Conservation (phyloP, 129 eudicot species). For the Chrysanthemum makinoi region DNA sequence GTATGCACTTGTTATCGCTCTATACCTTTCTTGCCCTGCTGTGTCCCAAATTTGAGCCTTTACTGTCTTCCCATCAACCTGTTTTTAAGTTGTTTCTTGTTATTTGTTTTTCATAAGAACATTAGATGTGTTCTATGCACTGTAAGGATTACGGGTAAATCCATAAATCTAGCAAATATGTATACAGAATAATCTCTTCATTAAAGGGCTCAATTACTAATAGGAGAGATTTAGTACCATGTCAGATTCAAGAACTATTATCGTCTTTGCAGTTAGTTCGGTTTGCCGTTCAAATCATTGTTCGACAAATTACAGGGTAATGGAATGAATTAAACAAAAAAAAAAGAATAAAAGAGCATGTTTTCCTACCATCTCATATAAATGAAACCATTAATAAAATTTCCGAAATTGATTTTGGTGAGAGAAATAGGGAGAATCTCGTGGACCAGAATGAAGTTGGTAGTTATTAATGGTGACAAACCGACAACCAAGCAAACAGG, state of each 20-base stretch:
- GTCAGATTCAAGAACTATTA: no score
- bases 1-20: conserved; percentile 89
- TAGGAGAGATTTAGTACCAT: no score
- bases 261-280: no score
- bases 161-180: no score
- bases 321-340: neutral
- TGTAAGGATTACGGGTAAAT: no score
- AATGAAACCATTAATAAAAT: neutral
- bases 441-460: conserved; percentile 9
- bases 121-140: no score
- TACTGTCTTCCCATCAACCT: conserved; percentile 85
- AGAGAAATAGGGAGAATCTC: conserved; percentile 1
- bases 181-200: no score
- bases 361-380: conserved; percentile 4
- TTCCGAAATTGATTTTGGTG: neutral
- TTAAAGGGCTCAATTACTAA: no score
- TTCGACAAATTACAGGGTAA: no score
- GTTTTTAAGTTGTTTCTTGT: neutral
- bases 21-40: conserved; percentile 85
- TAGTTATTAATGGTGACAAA: conserved; percentile 1
- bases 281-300: no score
- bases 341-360: neutral
- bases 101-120: no score
- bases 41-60: conserved; percentile 97
- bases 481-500: neutral